phyloP scores from a whole-genome alignment of 2,329 filamentous ascomycete genomes.

The Cladosporium halotolerans region DNA sequence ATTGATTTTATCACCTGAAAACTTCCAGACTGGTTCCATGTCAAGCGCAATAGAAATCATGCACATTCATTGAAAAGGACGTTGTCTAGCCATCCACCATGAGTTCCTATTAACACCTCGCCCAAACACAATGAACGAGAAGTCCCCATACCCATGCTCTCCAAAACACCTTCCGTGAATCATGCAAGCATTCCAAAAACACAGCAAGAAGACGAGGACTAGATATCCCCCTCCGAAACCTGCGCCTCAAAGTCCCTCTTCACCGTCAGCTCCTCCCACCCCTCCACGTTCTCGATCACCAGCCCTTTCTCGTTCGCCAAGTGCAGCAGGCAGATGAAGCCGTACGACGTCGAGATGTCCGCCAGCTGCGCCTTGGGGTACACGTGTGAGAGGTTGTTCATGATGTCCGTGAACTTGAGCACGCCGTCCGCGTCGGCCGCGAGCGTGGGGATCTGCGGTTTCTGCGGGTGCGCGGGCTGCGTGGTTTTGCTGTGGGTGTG shows the following conservation, averaged over 20 bases:
- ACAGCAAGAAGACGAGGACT: no score
- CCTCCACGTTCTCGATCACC: constrained; percentile 59
- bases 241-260: constrained; percentile 33
- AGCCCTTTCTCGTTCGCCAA: constrained; percentile 90
- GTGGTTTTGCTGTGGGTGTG: constrained; percentile 17
- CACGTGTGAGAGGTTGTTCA: constrained; percentile 79
- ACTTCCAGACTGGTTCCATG: no score
- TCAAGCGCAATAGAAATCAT: no score
- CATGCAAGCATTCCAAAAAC: no score
- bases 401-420: constrained; percentile 83
- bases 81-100: no score
- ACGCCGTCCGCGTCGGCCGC: constrained; percentile 38
- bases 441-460: constrained; percentile 23
- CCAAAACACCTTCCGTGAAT: no score
- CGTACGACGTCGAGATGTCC: constrained; percentile 88
- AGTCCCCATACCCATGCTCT: no score
- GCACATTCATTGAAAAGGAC: no score
- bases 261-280: constrained; percentile 44
- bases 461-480: constrained; percentile 31
- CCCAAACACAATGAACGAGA: no score
- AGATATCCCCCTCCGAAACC: constrained; percentile 3
- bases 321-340: constrained; percentile 90
- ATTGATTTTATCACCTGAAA: no score
- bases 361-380: constrained; percentile 82
- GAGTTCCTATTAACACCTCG: no score